Conservation (phyloP, 2,329 filamentous ascomycete genomes). For the Myriosclerotinia scirpicola region DNA sequence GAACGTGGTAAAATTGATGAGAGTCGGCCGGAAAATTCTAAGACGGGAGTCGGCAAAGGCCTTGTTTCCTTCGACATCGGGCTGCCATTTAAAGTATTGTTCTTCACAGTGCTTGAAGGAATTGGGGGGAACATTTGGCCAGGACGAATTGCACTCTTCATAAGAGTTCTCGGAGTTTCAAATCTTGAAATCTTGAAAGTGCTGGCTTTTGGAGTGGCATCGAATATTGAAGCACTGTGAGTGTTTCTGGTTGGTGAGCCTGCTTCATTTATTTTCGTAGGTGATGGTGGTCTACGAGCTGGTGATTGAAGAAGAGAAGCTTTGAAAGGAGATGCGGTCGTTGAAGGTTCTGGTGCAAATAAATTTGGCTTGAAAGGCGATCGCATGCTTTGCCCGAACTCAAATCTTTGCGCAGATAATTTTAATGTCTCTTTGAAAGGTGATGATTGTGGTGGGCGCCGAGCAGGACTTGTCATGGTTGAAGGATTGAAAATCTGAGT, state of each 20-base stretch:
- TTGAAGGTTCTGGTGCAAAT: constrained; percentile 30
- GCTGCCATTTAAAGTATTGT: constrained; percentile 19
- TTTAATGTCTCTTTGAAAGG: constrained; percentile 56
- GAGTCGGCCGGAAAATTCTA: constrained; percentile 43
- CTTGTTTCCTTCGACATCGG: neutral
- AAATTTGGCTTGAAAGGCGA: constrained; percentile 39
- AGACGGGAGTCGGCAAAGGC: constrained; percentile 18
- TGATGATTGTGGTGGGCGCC: constrained; percentile 53
- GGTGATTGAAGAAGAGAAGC: constrained; percentile 41
- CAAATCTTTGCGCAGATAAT: constrained; percentile 54
- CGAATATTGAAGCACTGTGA: constrained; percentile 27
- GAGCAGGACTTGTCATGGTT: constrained; percentile 55
- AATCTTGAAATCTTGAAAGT: constrained; percentile 40
- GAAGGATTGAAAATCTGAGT: constrained; percentile 43
- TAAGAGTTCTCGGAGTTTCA: constrained; percentile 37
- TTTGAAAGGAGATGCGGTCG: constrained; percentile 33
- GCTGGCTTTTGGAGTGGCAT: constrained; percentile 36
- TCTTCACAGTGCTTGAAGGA: constrained; percentile 26
- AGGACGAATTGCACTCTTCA: constrained; percentile 32
- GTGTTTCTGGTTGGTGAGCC: constrained; percentile 37
- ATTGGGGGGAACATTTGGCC: constrained; percentile 32
- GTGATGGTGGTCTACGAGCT: constrained; percentile 39
- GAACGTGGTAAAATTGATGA: constrained; percentile 45
- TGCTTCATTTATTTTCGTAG: constrained; percentile 37
- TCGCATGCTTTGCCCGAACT: constrained; percentile 33